Percentiles rank a stretch among this genome's conserved stretches.
Conservation (phyloP, 129 eudicot genomes). For the Pittosporum tobira region DNA sequence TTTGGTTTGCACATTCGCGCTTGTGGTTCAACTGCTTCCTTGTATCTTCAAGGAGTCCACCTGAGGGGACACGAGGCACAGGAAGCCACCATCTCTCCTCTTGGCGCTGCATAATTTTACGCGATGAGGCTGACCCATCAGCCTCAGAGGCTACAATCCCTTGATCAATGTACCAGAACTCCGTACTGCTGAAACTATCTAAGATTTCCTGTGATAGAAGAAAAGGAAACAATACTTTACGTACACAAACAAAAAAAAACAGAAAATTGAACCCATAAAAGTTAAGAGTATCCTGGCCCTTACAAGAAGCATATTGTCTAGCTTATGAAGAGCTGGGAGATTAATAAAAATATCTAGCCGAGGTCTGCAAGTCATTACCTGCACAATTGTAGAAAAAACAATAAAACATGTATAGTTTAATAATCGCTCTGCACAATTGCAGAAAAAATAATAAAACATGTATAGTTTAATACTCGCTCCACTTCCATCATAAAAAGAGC, state of each 20-base stretch:
- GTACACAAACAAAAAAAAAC: no score
- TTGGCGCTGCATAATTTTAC: slow-evolving; percentile 65
- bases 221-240: neutral
- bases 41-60: slow-evolving; percentile 61
- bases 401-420: neutral
- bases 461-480: no score
- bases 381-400: slow-evolving; percentile 10
- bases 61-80: slow-evolving; percentile 92
- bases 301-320: slow-evolving; percentile 92
- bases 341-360: slow-evolving; percentile 69
- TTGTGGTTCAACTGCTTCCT: slow-evolving; percentile 57
- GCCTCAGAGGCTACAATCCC: slow-evolving; percentile 65
- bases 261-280: neutral
- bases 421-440: no score
- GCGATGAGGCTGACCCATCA: slow-evolving; percentile 62
- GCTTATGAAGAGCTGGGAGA: slow-evolving; percentile 94
- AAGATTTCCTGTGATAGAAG: slow-evolving; percentile 55
- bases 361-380: slow-evolving; percentile 92
- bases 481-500: no score
- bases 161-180: slow-evolving; percentile 98
- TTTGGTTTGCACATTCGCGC: slow-evolving; percentile 84
- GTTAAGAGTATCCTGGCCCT: slow-evolving; percentile 11
- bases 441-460: no score
- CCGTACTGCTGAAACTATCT: slow-evolving; percentile 69
- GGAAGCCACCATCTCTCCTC: slow-evolving; percentile 99